Evolutionary conservation across 306 rosid species (phyloP).

Genomic region (Fragaria ananassa): DNA sequence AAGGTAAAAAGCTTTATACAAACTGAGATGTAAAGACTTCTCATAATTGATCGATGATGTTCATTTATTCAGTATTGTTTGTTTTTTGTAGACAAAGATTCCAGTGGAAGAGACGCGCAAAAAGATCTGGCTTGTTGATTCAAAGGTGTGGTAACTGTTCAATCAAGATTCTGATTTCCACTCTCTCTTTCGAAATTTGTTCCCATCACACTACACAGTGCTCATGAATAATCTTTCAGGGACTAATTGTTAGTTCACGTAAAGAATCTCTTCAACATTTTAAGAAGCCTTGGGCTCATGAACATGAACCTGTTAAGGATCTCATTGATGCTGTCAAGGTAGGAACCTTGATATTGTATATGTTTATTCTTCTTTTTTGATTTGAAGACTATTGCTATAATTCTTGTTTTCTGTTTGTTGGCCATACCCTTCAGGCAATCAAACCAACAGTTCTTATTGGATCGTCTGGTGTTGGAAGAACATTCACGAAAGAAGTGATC

Average conservation of each 20-base stretch:
- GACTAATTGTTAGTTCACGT: constrained; percentile 78
- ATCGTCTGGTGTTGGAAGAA: constrained; percentile 77
- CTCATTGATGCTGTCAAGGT: constrained; percentile 84
- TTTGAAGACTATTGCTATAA: constrained; percentile 2
- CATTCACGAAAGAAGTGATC: constrained; percentile 82
- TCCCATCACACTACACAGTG: neutral
- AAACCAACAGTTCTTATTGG: constrained; percentile 90
- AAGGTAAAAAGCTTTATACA: constrained; percentile 35
- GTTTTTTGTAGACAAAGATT: constrained; percentile 46
- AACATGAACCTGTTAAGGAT: constrained; percentile 67
- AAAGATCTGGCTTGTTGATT: constrained; percentile 92
- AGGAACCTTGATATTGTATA: neutral
- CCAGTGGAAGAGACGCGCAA: constrained; percentile 82
- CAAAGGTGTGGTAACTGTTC: constrained; percentile 49
- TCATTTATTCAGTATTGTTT: constrained; percentile 7
- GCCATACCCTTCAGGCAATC: constrained; percentile 41
- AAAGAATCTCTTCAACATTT: constrained; percentile 81
- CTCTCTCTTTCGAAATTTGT: neutral
- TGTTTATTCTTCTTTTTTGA: neutral
- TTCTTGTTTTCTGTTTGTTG: constrained; percentile 9
- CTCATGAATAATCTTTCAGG: constrained; percentile 45
- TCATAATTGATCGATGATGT: neutral
- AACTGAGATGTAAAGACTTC: neutral
- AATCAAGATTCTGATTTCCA: neutral
- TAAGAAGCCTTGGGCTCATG: constrained; percentile 98